Conservation (phyloP, 2,329 filamentous ascomycete genomes). For the Exophiala mesophila region DNA sequence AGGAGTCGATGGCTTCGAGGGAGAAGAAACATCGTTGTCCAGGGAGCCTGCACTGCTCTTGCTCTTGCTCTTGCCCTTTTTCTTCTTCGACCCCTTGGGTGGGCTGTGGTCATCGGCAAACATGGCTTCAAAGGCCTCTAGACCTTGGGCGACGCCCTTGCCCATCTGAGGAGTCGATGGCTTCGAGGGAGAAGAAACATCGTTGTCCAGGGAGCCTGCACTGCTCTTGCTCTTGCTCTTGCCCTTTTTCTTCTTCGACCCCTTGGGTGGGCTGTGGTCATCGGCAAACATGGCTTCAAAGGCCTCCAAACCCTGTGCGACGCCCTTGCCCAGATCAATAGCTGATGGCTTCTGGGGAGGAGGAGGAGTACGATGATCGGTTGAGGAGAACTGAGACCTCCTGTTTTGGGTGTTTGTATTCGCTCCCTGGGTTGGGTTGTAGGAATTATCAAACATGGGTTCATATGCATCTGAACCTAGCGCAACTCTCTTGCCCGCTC, state of each 20-base stretch:
- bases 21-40: no score
- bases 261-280: neutral
- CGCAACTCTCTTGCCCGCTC: conserved; percentile 15
- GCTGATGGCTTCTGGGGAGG: no score
- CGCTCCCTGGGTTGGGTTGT: neutral
- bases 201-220: no score
- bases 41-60: no score
- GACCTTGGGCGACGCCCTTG: conserved; percentile 12
- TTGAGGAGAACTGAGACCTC: neutral
- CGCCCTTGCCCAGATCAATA: conserved; percentile 16
- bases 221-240: neutral
- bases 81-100: neutral
- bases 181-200: no score
- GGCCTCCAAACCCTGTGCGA: conserved; percentile 16
- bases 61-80: conserved; percentile 1
- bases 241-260: conserved; percentile 2
- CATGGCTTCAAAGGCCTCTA: conserved; percentile 8
- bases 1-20: no score
- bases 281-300: conserved; percentile 16
- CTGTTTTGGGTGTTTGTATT: conserved; percentile 1
- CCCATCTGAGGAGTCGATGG: no score
- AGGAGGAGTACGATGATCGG: no score
- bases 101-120: conserved; percentile 1
- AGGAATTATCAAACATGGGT: conserved; percentile 8
- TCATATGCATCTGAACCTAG: conserved; percentile 19